phyloP scores from a whole-genome alignment of 768 basidiomycete genomes.

The Punctularia strigosozonata region DNA sequence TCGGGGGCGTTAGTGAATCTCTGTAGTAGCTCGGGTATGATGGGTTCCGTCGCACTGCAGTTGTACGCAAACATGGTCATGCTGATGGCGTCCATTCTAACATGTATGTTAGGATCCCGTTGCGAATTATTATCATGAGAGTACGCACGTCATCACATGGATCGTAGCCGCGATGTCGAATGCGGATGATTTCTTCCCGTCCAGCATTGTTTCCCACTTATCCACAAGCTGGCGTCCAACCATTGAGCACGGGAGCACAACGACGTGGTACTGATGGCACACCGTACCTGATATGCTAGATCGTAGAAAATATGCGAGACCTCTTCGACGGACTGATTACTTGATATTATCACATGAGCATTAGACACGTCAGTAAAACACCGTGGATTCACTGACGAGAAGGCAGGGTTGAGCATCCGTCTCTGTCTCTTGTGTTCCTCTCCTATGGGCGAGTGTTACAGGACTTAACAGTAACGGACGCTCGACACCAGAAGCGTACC shows the following conservation, averaged over 20 bases:
- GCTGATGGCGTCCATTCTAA: conserved; percentile 4
- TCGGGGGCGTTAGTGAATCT: conserved; percentile 7
- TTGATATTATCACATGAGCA: not conserved
- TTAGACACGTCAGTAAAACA: not conserved
- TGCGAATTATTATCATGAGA: not conserved
- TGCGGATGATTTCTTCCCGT: not conserved
- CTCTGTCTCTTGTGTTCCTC: conserved; percentile 4
- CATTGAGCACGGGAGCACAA: not conserved
- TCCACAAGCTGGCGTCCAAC: not conserved
- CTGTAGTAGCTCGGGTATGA: conserved; percentile 5
- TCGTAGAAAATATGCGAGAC: conserved; percentile 1
- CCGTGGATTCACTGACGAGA: not conserved
- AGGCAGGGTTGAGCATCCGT: conserved; percentile 1
- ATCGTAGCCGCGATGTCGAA: not conserved
- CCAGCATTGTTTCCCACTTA: not conserved
- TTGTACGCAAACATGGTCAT: conserved; percentile 8
- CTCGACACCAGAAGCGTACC: not conserved
- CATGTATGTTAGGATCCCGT: not conserved
- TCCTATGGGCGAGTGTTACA: not conserved
- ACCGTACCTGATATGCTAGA: conserved; percentile 1
- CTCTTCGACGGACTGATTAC: conserved; percentile 2
- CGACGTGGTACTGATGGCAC: not conserved
- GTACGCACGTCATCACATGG: not conserved
- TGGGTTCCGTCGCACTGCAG: not conserved
- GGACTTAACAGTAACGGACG: not conserved